A percentile compares a stretch with the other conserved stretches of the same genome.
phyloP scores from a whole-genome alignment of 1,284 basidiomycete genomes.

The Irpex lacteus region DNA sequence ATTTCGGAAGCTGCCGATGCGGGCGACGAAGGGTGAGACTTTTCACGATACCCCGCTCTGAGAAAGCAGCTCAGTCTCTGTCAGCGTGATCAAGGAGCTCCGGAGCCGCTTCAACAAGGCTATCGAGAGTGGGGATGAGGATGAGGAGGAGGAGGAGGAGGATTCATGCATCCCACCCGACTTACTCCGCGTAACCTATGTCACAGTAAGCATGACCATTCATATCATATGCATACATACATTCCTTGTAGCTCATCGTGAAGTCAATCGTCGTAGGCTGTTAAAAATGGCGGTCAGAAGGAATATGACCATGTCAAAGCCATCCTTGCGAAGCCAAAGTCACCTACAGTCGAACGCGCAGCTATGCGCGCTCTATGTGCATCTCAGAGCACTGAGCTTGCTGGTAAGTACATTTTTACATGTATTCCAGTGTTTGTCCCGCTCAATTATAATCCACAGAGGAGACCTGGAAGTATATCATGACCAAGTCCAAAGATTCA shows the following conservation, averaged over 20 bases:
- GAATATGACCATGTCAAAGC: conserved; percentile 76
- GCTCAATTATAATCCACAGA: conserved; percentile 30
- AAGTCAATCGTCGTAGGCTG: conserved; percentile 39
- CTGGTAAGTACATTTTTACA: conserved; percentile 1
- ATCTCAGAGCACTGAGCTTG: conserved; percentile 5
- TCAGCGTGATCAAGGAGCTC: conserved; percentile 74
- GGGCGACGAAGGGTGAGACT: conserved; percentile 52
- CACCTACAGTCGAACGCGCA: conserved; percentile 65
- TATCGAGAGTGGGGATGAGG: conserved; percentile 49
- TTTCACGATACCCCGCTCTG: background rate
- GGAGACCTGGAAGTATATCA: conserved; percentile 55
- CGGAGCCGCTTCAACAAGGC: conserved; percentile 73
- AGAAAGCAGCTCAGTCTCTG: background rate
- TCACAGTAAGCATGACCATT: conserved; percentile 35
- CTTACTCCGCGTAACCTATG: conserved; percentile 55
- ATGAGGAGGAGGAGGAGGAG: conserved; percentile 36
- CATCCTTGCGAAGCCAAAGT: conserved; percentile 71
- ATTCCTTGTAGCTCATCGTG: too few species aligned
- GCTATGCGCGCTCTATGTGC: conserved; percentile 47
- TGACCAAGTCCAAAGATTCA: conserved; percentile 57
- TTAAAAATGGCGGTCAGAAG: conserved; percentile 46
- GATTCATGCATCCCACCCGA: conserved; percentile 81
- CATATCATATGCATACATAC: too few species aligned
- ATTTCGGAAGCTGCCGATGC: conserved; percentile 67
- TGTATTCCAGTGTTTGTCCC: conserved; percentile 28